Conservation (phyloP, 352 stramenopile genomes). For the Phytophthora idaei region DNA sequence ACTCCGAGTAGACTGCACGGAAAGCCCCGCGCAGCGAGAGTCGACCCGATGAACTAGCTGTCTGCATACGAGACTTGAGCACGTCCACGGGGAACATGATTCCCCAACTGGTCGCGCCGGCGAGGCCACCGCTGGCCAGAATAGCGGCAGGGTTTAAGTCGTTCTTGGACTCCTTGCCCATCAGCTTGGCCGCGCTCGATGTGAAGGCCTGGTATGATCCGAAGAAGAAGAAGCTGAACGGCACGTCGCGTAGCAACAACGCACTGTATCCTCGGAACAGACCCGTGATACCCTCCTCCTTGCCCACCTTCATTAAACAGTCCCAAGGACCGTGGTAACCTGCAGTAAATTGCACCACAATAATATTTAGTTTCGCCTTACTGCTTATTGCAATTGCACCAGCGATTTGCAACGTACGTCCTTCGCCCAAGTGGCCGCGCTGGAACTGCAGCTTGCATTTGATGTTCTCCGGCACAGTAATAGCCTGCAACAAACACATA, state of each 20-base stretch:
- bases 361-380: not conserved
- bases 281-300: constrained; percentile 62
- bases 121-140: constrained; percentile 76
- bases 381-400: not conserved
- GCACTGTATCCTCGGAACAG: constrained; percentile 86
- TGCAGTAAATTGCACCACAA: constrained; percentile 11
- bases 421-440: constrained; percentile 63
- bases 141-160: constrained; percentile 78
- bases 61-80: constrained; percentile 89
- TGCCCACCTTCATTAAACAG: constrained; percentile 70
- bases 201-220: constrained; percentile 83
- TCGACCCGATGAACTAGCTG: constrained; percentile 24
- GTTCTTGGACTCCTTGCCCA: constrained; percentile 66
- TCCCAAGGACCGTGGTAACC: constrained; percentile 71
- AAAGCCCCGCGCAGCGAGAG: constrained; percentile 57
- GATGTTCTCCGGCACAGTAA: constrained; percentile 87
- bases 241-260: constrained; percentile 85
- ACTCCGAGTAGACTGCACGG: constrained; percentile 60
- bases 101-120: constrained; percentile 81
- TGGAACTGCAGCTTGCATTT: constrained; percentile 88
- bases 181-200: constrained; percentile 45
- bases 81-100: constrained; percentile 88
- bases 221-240: constrained; percentile 93
- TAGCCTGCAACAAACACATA: constrained; percentile 46
- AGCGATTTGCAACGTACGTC: constrained; percentile 40